A percentile compares a stretch with the other conserved stretches of the same genome.
phyloP scores from a whole-genome alignment of 768 basidiomycete species.

The Psilocybe sp. region DNA sequence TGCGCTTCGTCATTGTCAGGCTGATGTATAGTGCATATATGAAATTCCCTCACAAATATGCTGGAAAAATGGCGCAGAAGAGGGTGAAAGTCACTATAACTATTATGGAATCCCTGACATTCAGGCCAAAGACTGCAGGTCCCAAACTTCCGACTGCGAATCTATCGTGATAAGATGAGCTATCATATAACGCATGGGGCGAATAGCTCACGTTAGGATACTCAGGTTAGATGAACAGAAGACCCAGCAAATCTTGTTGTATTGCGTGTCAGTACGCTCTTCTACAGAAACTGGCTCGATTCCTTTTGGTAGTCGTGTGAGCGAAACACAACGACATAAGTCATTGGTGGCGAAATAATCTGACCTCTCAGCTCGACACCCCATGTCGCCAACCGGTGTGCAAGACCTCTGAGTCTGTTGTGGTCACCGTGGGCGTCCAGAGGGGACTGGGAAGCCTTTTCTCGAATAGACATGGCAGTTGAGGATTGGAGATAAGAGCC shows the following conservation, averaged over 20 bases:
- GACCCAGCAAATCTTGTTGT: slow-evolving; percentile 67
- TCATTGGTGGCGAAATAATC: background rate
- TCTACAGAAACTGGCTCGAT: slow-evolving; percentile 53
- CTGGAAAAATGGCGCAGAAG: slow-evolving; percentile 52
- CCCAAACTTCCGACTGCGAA: slow-evolving; percentile 67
- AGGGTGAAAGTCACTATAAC: slow-evolving; percentile 64
- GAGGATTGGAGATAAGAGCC: too few species aligned
- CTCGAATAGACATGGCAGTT: too few species aligned
- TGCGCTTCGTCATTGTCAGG: slow-evolving; percentile 20
- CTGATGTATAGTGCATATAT: background rate
- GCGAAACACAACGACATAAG: background rate
- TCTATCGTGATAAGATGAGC: slow-evolving; percentile 21
- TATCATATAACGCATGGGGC: background rate
- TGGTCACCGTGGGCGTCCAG: too few species aligned
- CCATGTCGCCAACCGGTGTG: slow-evolving; percentile 3
- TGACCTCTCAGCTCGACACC: slow-evolving; percentile 5
- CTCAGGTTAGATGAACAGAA: slow-evolving; percentile 72
- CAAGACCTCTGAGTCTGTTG: background rate
- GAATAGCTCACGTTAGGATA: slow-evolving; percentile 43
- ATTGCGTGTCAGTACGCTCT: slow-evolving; percentile 56
- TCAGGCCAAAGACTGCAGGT: slow-evolving; percentile 53
- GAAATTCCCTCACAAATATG: slow-evolving; percentile 45
- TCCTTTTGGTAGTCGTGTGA: slow-evolving; percentile 25
- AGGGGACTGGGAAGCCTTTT: too few species aligned
- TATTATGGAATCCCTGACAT: slow-evolving; percentile 58